Base-by-base conservation (phyloP, 2,329 filamentous ascomycete species). In the Dactylellina drechsleri region DNA sequence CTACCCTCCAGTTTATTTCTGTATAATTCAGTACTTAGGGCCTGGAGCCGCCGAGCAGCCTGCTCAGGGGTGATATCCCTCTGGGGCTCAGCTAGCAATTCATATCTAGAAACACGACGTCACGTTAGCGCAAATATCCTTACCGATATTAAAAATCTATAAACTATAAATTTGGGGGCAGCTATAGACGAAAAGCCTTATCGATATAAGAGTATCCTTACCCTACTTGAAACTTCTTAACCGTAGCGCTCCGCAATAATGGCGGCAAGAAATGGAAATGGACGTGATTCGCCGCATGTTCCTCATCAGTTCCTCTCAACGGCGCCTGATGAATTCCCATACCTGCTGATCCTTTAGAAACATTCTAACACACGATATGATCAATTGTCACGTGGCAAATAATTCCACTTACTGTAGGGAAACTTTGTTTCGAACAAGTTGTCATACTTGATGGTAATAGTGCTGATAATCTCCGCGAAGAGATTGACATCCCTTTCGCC, bases 181-280 rank as follows among this genome's bases (percentile, higher is more conserved):
- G 45, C 52, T 31, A 66, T n/a, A 68, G 70, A 23, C 31, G 41
- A 52, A 40, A 18, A 50, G 18, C 40, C 13, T 23, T 52, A 8
- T 50, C 47, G 53, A 31, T 8, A 49, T 40, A n/a, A 16, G 41
- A 60, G 57, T 58, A 81, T 45, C 18, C 84, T 78, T 80, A 86
- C 77, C 95, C 95, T 40, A 99, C 95, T 61, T 98, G 83, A 83
- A 98, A 99, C 84, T 99, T 99, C 79, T 92, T 89, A 54, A 99
- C 93, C 0, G 93, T 97, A 1, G 95, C 93, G 54, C 93, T 97
- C 67, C 95, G 89, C 77, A 99, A 85, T 54, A 99, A 85, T 12
- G 95, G 95, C 49, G 95, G 95, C 82, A 97, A 98, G 83, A 99
- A 99, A 84, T 99, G 95, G 84, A 99, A 90, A 82, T 99, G 95